Percentiles rank a stretch among this genome's conserved stretches.
phyloP scores from a whole-genome alignment of 2,329 filamentous ascomycete species.

The Colletotrichum endophyticum region DNA sequence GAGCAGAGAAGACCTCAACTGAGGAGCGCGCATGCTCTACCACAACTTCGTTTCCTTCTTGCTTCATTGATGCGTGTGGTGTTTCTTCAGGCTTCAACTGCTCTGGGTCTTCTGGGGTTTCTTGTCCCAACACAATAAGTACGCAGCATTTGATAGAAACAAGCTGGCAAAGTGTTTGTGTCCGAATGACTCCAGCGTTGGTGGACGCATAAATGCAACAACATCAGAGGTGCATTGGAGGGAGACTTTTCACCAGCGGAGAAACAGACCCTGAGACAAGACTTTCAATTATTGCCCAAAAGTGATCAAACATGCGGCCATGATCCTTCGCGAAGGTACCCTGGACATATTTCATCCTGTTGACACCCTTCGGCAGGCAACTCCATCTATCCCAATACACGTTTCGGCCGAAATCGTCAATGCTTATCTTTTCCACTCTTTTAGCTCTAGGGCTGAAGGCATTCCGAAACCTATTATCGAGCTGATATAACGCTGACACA shows the following conservation, averaged over 20 bases:
- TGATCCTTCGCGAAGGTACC: background rate
- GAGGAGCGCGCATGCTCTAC: background rate
- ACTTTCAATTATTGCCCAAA: background rate
- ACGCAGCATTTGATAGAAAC: background rate
- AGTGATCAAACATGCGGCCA: background rate
- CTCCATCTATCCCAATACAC: background rate
- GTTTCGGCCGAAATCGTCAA: conserved; percentile 33
- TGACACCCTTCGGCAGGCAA: background rate
- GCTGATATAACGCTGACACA: background rate
- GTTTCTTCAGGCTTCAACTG: background rate
- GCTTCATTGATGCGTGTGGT: background rate
- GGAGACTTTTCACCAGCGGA: background rate
- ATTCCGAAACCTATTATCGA: background rate
- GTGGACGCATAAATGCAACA: background rate
- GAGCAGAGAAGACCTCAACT: background rate
- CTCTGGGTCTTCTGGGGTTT: background rate
- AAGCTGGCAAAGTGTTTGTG: background rate
- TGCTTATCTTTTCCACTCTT: background rate
- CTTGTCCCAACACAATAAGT: background rate
- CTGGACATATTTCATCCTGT: background rate
- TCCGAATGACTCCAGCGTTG: background rate
- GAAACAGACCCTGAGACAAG: background rate
- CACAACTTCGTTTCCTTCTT: background rate
- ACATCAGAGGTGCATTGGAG: background rate
- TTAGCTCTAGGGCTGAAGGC: background rate